Evolutionary conservation across 768 basidiomycete species (phyloP), one percentile per base, ranked within the genome.

Genomic region (Amanita polypyramis): DNA sequence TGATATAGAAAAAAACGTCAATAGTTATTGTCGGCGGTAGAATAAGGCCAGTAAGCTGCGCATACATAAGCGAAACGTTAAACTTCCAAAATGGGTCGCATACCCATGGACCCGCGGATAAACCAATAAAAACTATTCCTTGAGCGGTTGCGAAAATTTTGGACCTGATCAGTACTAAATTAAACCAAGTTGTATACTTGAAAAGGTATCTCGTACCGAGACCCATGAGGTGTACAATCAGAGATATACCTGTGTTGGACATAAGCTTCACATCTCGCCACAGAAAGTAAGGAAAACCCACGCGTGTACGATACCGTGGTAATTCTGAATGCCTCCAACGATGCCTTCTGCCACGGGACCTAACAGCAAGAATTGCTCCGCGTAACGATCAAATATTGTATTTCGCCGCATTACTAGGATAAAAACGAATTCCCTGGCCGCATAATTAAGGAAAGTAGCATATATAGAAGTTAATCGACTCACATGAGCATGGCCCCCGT

Each of bases 281-380:
- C 23, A 7, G n/a, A 5, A 23, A 33, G 7, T 15, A 27, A 27
- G 20, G 5, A 10, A 14, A 14, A 75, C 67, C 77, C 72, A 63
- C 85, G 83, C 64, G 74, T 79, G 71, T 67, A 86, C 54, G 67
- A 87, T 59, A 67, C 80, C 65, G 70, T 82, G 56, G 76, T 85
- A 62, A 64, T 80, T 58, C 59, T 76, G 60, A 69, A 74, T 34
- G 64, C 87, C 88, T 23, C 91, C 91, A 4, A 85, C 74, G 14
- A 85, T 63, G 1, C 91, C 92, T 52, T 95, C 92, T 4, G 88
- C 59, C 11, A 85, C 66, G 0, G 91, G 87, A 1, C 89, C 86
- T 44, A 87, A 60, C 19, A 94, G 66, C 42, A 96, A 76, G 36
- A 91, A 68, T 33, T 75, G 74, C 58, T 90, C 86, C 0, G 80